These are phyloP conservation scores for Ophiocordyceps camponoti-leonardi DNA, from an alignment of 2,329 filamentous ascomycete genomes.

Conservation along the genomic window DNA sequence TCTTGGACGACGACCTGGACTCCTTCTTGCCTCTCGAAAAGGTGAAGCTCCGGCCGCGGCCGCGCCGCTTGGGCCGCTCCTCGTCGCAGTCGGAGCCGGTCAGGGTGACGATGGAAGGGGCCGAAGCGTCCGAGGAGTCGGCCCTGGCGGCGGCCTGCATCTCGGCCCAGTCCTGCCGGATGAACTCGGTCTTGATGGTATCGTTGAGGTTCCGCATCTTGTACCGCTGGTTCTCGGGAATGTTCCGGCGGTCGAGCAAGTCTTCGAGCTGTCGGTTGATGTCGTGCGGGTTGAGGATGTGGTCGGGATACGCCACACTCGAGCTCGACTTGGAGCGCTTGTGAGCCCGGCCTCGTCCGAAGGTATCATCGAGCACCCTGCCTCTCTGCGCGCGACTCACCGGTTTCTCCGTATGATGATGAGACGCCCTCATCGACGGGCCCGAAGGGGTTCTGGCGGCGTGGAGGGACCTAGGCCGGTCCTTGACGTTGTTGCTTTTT, in stretches of 20 bases:
- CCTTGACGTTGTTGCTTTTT: too few species aligned
- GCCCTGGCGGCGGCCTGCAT: slow-evolving; percentile 27
- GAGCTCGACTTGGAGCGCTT: slow-evolving; percentile 20
- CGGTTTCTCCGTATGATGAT: slow-evolving; percentile 6
- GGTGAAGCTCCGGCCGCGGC: slow-evolving; percentile 46
- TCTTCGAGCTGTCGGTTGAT: slow-evolving; percentile 42
- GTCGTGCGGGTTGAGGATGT: slow-evolving; percentile 31
- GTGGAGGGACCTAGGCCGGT: too few species aligned
- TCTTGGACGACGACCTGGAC: slow-evolving; percentile 56
- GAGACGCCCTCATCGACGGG: neutral
- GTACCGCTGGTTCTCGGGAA: slow-evolving; percentile 82
- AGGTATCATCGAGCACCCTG: slow-evolving; percentile 20
- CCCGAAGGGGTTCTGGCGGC: too few species aligned
- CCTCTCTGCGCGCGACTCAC: slow-evolving; percentile 22
- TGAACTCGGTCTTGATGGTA: slow-evolving; percentile 89
- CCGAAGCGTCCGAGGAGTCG: slow-evolving; percentile 1
- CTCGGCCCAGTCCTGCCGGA: slow-evolving; percentile 71
- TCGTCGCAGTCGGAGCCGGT: slow-evolving; percentile 19
- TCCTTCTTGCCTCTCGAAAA: slow-evolving; percentile 48
- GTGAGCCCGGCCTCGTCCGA: slow-evolving; percentile 18
- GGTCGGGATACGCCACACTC: slow-evolving; percentile 25
- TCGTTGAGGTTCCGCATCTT: slow-evolving; percentile 85
- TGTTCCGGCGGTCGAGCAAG: slow-evolving; percentile 70
- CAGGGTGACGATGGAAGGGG: slow-evolving; percentile 12
- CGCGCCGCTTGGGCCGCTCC: slow-evolving; percentile 30